Evolutionary conservation across 495 filamentous ascomycete genomes (phyloP).

Genomic region (Penicillium simplicissimum): DNA sequence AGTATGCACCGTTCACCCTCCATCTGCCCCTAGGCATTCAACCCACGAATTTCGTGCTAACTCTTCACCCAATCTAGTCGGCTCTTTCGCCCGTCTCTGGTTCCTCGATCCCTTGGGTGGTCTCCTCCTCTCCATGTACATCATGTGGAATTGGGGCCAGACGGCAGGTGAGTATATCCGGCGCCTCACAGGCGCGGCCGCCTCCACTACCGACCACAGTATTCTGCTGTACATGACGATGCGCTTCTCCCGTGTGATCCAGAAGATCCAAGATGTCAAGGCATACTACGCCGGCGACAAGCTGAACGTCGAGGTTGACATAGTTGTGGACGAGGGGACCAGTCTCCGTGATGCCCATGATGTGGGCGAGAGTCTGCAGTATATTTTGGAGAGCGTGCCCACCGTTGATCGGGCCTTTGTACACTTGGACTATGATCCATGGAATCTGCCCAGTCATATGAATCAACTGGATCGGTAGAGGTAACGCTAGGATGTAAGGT

Average conservation of each 20-base stretch:
- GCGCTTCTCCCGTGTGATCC: slow-evolving; percentile 88
- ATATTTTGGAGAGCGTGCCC: slow-evolving; percentile 86
- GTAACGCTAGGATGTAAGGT: background rate
- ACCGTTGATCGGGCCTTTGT: slow-evolving; percentile 71
- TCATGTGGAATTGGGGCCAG: slow-evolving; percentile 82
- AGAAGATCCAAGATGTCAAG: slow-evolving; percentile 82
- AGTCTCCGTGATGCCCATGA: slow-evolving; percentile 85
- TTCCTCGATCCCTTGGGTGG: slow-evolving; percentile 86
- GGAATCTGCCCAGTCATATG: slow-evolving; percentile 86
- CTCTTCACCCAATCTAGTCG: slow-evolving; percentile 49
- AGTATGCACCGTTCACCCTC: slow-evolving; percentile 13
- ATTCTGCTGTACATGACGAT: slow-evolving; percentile 89
- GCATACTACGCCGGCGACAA: slow-evolving; percentile 91
- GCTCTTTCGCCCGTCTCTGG: slow-evolving; percentile 76
- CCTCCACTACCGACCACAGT: slow-evolving; percentile 77
- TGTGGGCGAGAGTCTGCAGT: slow-evolving; percentile 83
- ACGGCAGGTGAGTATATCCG: slow-evolving; percentile 78
- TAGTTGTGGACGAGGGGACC: slow-evolving; percentile 78
- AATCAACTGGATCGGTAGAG: slow-evolving; percentile 51
- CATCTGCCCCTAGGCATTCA: background rate
- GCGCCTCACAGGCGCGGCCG: slow-evolving; percentile 79
- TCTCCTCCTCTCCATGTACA: slow-evolving; percentile 73
- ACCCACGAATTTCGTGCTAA: slow-evolving; percentile 3
- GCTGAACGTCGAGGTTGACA: slow-evolving; percentile 80
- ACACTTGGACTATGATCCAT: slow-evolving; percentile 79